Evolutionary conservation across 352 stramenopile species (phyloP).

Genomic region (Phytopythium ostracodes): DNA sequence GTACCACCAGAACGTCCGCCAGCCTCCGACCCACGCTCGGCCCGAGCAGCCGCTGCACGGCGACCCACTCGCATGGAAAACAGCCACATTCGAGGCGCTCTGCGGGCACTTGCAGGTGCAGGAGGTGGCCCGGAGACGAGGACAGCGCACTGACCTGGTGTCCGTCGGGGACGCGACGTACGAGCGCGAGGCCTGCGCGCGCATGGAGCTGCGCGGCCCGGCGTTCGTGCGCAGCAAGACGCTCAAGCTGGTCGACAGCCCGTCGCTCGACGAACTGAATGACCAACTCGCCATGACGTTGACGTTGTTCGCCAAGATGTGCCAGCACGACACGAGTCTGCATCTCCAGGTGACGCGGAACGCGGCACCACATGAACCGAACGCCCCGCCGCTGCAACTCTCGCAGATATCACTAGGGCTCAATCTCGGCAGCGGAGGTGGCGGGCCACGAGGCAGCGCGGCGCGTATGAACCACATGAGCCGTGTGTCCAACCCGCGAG

Average conservation of each 20-base stretch:
- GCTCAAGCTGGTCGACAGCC: conserved; percentile 47
- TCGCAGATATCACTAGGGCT: neutral
- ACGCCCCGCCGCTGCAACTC: conserved; percentile 1
- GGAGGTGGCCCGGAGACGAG: conserved; percentile 23
- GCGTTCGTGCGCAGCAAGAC: conserved; percentile 42
- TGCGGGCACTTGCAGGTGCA: conserved; percentile 44
- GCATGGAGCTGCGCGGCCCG: conserved; percentile 29
- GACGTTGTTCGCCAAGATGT: conserved; percentile 35
- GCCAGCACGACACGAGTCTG: conserved; percentile 28
- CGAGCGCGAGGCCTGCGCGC: conserved; percentile 49
- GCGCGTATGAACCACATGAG: neutral
- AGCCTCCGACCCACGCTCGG: too few species aligned
- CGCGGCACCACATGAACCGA: neutral
- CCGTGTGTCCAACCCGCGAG: neutral
- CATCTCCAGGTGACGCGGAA: conserved; percentile 36
- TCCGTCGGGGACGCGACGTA: conserved; percentile 52
- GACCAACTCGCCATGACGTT: conserved; percentile 39
- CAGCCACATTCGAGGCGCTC: conserved; percentile 43
- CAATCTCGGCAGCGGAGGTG: neutral
- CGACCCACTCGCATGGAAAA: conserved; percentile 48
- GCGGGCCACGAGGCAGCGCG: neutral
- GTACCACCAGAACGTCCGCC: conserved; percentile 30
- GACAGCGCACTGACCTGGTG: conserved; percentile 35
- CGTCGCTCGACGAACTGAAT: conserved; percentile 37
- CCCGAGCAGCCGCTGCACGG: conserved; percentile 12